Evolutionary conservation across 495 filamentous ascomycete species (phyloP).

Genomic region (Xylaria flabelliformis): DNA sequence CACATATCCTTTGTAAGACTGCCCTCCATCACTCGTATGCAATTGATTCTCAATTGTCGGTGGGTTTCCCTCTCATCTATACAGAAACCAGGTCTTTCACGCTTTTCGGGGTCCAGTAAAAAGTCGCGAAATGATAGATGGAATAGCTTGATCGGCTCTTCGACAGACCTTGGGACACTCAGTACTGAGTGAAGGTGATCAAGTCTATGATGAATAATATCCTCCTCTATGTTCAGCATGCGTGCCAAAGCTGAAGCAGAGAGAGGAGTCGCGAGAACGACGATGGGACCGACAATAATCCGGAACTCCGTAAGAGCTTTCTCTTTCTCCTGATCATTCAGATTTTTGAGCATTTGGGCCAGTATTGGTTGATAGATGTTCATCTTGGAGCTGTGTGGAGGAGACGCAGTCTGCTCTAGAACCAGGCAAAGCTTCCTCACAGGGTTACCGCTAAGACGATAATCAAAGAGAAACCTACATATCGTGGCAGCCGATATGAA

Average conservation of each 20-base stretch:
- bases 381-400: background rate
- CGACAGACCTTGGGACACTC: background rate
- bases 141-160: background rate
- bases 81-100: background rate
- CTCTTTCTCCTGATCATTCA: background rate
- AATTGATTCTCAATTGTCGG: background rate
- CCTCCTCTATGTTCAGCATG: background rate
- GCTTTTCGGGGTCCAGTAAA: background rate
- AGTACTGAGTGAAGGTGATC: slow-evolving; percentile 1
- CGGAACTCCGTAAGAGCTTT: background rate
- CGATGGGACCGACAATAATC: background rate
- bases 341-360: background rate
- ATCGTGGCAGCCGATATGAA: background rate
- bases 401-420: background rate
- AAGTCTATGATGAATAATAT: background rate
- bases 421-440: background rate
- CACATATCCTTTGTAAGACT: background rate
- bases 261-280: background rate
- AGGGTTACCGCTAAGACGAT: background rate
- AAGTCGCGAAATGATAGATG: background rate
- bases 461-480: background rate
- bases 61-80: background rate
- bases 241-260: background rate
- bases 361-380: background rate
- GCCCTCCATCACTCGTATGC: background rate